Percentiles rank a stretch among this genome's conserved stretches.
Evolutionary conservation across 257 asterid genomes (phyloP).

Genomic region (Cinchona pubescens): DNA sequence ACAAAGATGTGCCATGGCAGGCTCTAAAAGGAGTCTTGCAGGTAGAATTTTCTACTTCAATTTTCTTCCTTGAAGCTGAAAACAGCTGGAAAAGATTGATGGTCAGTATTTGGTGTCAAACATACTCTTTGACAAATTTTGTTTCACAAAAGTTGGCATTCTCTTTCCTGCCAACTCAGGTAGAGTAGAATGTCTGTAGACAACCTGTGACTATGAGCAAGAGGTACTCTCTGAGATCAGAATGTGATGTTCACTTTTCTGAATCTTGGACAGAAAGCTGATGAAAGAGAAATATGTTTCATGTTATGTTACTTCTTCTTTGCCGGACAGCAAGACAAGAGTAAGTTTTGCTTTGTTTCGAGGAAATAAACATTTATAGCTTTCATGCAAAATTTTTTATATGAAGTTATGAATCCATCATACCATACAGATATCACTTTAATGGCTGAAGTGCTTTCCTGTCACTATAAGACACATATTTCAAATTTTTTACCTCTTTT

Average conservation of each 20-base stretch:
- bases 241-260: not conserved
- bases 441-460: not conserved
- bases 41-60: not conserved
- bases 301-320: not conserved
- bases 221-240: not conserved
- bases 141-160: not conserved
- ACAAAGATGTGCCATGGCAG: no score
- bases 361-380: not conserved
- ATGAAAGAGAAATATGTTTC: not conserved
- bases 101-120: not conserved
- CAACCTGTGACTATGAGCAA: no score
- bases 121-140: not conserved
- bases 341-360: not conserved
- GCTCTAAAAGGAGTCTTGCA: not conserved
- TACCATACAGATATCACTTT: no score
- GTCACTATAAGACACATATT: not conserved
- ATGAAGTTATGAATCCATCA: not conserved
- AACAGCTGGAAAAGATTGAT: not conserved
- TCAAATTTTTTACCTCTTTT: no score
- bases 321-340: not conserved
- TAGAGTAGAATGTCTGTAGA: not conserved
- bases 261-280: not conserved
- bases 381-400: not conserved
- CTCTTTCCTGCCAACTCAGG: not conserved
- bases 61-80: conserved; percentile 5